Percentiles rank a stretch among this genome's conserved stretches.
Conservation (phyloP, 2,329 filamentous ascomycete genomes). For the Cytospora piceicola region DNA sequence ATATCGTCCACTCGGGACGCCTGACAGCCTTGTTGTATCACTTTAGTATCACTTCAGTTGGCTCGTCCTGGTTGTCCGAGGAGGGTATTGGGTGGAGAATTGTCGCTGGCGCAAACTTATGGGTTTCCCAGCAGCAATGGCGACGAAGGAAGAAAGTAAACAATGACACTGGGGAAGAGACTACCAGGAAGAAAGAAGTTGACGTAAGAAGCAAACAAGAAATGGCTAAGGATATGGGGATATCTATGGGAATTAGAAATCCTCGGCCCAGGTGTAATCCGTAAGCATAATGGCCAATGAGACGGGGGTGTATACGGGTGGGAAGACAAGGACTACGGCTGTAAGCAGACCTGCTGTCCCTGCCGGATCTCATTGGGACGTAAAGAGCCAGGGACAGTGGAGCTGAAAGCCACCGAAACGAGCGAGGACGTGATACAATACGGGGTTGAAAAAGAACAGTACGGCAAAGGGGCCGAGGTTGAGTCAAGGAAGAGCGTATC, state of each 20-base stretch:
- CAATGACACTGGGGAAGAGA: background rate
- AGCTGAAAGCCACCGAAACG: background rate
- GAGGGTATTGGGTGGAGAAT: background rate
- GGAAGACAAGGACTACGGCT: conserved; percentile 5
- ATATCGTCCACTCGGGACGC: background rate
- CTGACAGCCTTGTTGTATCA: background rate
- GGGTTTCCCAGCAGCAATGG: background rate
- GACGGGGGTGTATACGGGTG: conserved; percentile 3
- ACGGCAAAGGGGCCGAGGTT: background rate
- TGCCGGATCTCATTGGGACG: conserved; percentile 1
- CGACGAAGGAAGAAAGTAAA: background rate
- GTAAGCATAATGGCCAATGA: background rate
- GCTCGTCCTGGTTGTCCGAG: background rate
- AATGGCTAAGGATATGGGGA: background rate
- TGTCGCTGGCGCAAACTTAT: background rate
- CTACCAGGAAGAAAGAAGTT: conserved; percentile 4
- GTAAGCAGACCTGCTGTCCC: conserved; percentile 6
- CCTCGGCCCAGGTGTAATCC: conserved; percentile 5
- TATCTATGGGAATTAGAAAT: background rate
- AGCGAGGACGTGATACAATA: background rate
- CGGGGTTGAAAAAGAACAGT: background rate
- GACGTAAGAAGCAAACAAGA: background rate
- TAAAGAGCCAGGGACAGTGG: conserved; percentile 3
- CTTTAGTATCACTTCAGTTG: background rate
- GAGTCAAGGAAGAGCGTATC: background rate